phyloP scores from a whole-genome alignment of 768 basidiomycete species.

The Paxillus ammoniavirescens region DNA sequence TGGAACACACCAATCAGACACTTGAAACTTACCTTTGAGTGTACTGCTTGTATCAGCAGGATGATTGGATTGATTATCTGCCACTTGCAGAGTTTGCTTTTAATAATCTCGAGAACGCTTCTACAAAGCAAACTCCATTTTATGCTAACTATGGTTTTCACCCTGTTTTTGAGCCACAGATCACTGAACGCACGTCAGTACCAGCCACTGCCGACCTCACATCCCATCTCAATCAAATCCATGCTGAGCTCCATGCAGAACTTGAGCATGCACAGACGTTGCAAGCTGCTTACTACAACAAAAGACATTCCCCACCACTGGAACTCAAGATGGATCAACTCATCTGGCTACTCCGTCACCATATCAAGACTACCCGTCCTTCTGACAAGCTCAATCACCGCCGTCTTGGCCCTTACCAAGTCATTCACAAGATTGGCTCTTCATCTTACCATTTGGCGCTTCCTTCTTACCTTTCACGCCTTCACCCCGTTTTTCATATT shows the following conservation, averaged over 20 bases:
- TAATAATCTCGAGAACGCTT: constrained; percentile 36
- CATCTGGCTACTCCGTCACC: constrained; percentile 37
- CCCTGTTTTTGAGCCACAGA: constrained; percentile 28
- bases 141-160: constrained; percentile 35
- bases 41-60: constrained; percentile 38
- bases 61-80: constrained; percentile 41
- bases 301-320: constrained; percentile 23
- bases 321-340: constrained; percentile 31
- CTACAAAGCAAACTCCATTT: constrained; percentile 38
- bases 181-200: constrained; percentile 28
- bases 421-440: constrained; percentile 12
- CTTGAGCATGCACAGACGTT: constrained; percentile 27
- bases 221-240: constrained; percentile 19
- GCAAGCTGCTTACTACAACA: constrained; percentile 30
- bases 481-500: constrained; percentile 41
- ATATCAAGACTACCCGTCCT: constrained; percentile 41
- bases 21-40: constrained; percentile 38
- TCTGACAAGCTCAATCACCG: constrained; percentile 38
- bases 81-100: constrained; percentile 41
- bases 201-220: constrained; percentile 34
- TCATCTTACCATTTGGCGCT: constrained; percentile 29
- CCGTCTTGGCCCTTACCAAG: constrained; percentile 27
- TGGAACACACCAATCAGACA: constrained; percentile 37
- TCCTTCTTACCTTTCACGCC: constrained; percentile 19
- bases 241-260: constrained; percentile 17